A percentile compares a stretch with the other conserved stretches of the same genome.
phyloP scores from a whole-genome alignment of 352 stramenopile genomes.

The Pythium vanterpoolii region DNA sequence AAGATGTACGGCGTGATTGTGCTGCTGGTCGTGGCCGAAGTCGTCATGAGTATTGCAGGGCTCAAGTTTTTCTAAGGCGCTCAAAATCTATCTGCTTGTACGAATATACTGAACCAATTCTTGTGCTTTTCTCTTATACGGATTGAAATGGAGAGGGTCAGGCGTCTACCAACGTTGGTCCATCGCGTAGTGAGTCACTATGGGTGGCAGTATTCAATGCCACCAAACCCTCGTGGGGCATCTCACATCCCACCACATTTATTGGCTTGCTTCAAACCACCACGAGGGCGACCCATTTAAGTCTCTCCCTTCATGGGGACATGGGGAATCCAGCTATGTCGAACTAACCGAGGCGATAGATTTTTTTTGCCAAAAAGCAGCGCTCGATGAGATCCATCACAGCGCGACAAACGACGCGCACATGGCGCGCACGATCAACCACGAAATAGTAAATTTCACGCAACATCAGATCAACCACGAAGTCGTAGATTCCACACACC shows the following conservation, averaged over 20 bases:
- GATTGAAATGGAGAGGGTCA: background rate
- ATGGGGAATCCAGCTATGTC: background rate
- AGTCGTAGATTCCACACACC: constrained; percentile 65
- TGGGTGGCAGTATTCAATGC: background rate
- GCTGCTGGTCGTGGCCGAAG: constrained; percentile 43
- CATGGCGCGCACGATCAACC: constrained; percentile 73
- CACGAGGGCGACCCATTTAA: background rate
- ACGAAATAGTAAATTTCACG: constrained; percentile 72
- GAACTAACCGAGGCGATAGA: constrained; percentile 48
- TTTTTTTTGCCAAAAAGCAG: constrained; percentile 53
- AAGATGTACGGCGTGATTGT: constrained; percentile 77
- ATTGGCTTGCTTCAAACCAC: no score
- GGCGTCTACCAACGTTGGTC: no score
- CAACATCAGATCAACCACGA: constrained; percentile 80
- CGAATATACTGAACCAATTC: constrained; percentile 1
- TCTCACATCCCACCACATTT: no score
- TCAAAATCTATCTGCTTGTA: constrained; percentile 7
- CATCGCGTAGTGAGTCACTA: background rate
- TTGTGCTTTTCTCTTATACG: background rate
- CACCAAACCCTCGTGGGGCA: no score
- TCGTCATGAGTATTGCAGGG: constrained; percentile 19
- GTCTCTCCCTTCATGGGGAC: no score
- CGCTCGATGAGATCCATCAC: constrained; percentile 70
- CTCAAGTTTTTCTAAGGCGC: constrained; percentile 16
- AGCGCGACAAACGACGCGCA: constrained; percentile 65